phyloP scores from a whole-genome alignment of 306 rosid species.

The Inga oerstediana region DNA sequence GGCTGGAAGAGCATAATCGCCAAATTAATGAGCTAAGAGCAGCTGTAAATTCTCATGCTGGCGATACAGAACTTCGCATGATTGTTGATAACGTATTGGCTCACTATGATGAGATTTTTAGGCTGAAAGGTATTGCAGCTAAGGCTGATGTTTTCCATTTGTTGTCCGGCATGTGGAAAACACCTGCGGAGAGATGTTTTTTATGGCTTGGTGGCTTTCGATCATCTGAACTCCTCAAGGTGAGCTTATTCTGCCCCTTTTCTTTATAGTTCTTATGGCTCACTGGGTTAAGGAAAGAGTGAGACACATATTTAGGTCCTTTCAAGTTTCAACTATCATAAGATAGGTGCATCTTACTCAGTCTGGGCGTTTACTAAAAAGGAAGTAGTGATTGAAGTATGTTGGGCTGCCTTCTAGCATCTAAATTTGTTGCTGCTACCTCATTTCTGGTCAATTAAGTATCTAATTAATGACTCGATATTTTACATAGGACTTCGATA shows the following conservation, averaged over 20 bases:
- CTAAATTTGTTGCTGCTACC: not conserved
- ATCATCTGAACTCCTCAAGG: constrained; percentile 95
- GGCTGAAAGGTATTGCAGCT: constrained; percentile 81
- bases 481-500: not conserved
- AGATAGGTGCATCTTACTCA: constrained; percentile 1
- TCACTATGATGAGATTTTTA: constrained; percentile 90
- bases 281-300: constrained; percentile 12
- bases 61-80: constrained; percentile 96
- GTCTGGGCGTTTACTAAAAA: not conserved
- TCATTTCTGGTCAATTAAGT: not conserved
- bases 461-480: not conserved
- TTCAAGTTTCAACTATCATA: not conserved
- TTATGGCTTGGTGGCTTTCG: constrained; percentile 98
- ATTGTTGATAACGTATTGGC: constrained; percentile 77
- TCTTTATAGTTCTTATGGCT: constrained; percentile 22
- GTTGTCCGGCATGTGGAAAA: constrained; percentile 99
- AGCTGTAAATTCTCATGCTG: constrained; percentile 93
- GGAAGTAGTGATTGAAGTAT: not conserved
- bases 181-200: constrained; percentile 97
- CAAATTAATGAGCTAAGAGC: constrained; percentile 88
- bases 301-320: not conserved
- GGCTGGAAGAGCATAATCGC: constrained; percentile 95
- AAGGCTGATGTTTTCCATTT: constrained; percentile 96
- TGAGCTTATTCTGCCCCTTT: constrained; percentile 35
- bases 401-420: constrained; percentile 15